Evolutionary conservation across 768 basidiomycete genomes (phyloP), one percentile per base, ranked within the genome.

Genomic region (Lyophyllum atratum): DNA sequence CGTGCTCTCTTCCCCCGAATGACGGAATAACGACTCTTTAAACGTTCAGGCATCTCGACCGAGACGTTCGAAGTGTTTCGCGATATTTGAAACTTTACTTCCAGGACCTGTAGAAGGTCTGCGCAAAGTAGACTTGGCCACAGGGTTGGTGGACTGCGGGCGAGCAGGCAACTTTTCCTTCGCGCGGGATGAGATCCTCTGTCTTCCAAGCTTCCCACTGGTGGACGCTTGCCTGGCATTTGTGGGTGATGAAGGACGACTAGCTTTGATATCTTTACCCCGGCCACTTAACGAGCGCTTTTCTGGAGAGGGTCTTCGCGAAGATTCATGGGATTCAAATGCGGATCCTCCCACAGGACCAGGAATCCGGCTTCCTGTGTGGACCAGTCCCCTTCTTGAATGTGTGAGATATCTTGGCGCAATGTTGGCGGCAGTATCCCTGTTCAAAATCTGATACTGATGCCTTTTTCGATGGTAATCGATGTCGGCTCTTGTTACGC

Each of bases 381-480:
- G 66, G 14, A 69, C 70, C 37, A 76, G 54, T 4, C 80, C 67
- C 52, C 84, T 79, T 44, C 84, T 79, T 29, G 76, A 67, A 60
- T 80, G 81, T 10, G 83, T 84, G 22, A 88, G 75, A 62, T 92
- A 87, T 61, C 83, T 80, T 2, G 93, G 89, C 1, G 92, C 93
- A 56, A 94, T 86, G 66, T 95, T 95, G n/a, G 88, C 91, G 3
- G 94, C 93, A n/a, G 72, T 95, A 96, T 46, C 94, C 86, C 54
- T 90, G 85, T 72, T 96, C 95, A 52, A 93, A 93, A 67, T 96
- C 95, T 6, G 94, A 95, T 10, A 79, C 78, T 9, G 88, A 87
- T 37, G 84, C 72, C 60, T 85, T 85, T 66, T 77, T 81, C 14
- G 73, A 64, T 42, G 80, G 71, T 45, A 78, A 62, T 37, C 78